Conservation (phyloP, 495 filamentous ascomycete species). For the Neurospora sp. region DNA sequence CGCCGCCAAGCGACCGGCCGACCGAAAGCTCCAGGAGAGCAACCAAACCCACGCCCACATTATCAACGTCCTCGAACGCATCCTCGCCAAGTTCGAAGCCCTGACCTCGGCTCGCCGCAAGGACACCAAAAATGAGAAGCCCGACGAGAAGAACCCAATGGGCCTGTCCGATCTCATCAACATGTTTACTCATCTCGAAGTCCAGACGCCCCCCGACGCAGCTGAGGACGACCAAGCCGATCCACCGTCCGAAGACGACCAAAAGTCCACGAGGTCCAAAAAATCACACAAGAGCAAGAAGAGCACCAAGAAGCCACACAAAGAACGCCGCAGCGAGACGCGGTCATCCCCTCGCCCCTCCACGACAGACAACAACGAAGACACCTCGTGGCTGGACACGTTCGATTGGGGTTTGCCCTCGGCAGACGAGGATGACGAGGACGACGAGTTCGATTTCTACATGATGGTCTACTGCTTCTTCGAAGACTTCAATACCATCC, state of each 20-base stretch:
- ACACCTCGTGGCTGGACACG: constrained; percentile 10
- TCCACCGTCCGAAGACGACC: constrained; percentile 2
- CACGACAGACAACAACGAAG: background rate
- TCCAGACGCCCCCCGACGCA: constrained; percentile 4
- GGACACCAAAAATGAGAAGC: background rate
- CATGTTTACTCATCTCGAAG: constrained; percentile 18
- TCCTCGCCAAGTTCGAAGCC: constrained; percentile 14
- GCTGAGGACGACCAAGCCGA: constrained; percentile 1
- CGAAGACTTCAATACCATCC: constrained; percentile 22
- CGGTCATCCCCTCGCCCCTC: background rate
- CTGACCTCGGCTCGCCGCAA: constrained; percentile 1
- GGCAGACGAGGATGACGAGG: constrained; percentile 4
- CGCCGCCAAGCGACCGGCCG: constrained; percentile 6
- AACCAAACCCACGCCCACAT: constrained; percentile 17
- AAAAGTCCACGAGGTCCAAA: background rate
- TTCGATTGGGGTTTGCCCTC: constrained; percentile 4
- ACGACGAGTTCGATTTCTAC: constrained; percentile 21
- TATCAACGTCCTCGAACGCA: constrained; percentile 16
- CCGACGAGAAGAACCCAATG: background rate
- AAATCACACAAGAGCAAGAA: constrained; percentile 10
- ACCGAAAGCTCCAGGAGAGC: constrained; percentile 10
- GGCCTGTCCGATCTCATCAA: constrained; percentile 16
- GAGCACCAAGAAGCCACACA: constrained; percentile 11
- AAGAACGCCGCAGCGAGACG: constrained; percentile 6
- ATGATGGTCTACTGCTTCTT: constrained; percentile 28